Conservation (phyloP, 495 filamentous ascomycete species). For the Evernia prunastri region DNA sequence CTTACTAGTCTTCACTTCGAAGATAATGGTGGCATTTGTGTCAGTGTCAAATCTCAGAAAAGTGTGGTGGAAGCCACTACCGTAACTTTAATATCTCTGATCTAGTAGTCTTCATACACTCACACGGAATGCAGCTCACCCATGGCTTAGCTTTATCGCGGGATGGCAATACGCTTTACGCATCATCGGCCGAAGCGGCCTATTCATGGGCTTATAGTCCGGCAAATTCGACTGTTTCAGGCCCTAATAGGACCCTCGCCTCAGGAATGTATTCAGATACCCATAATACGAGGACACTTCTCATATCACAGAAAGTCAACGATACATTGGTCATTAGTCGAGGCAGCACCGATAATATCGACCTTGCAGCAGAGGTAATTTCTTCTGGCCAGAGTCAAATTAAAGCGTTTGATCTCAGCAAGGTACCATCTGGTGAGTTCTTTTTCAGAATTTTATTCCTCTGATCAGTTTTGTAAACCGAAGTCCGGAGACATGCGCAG, state of each 20-base stretch:
- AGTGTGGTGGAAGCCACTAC: constrained; percentile 33
- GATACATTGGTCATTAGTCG: constrained; percentile 55
- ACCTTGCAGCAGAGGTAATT: constrained; percentile 40
- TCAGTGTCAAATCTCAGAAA: constrained; percentile 34
- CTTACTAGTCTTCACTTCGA: constrained; percentile 47
- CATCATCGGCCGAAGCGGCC: constrained; percentile 51
- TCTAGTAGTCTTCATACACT: constrained; percentile 12
- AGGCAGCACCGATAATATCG: constrained; percentile 57
- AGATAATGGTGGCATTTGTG: constrained; percentile 46
- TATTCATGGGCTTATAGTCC: constrained; percentile 58
- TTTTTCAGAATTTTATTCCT: too few relatives aligned
- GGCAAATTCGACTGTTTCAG: constrained; percentile 33
- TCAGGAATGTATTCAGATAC: constrained; percentile 51
- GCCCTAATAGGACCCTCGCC: constrained; percentile 42
- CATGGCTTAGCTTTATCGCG: constrained; percentile 60
- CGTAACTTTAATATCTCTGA: constrained; percentile 32
- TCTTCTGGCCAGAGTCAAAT: constrained; percentile 56
- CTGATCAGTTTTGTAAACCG: too few relatives aligned
- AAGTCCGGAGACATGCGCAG: too few relatives aligned
- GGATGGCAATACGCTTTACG: constrained; percentile 59
- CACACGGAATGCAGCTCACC: constrained; percentile 40
- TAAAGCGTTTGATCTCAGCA: constrained; percentile 57
- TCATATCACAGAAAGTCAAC: constrained; percentile 45
- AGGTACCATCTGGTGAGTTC: too few relatives aligned
- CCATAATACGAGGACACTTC: constrained; percentile 58